A percentile compares a stretch with the other conserved stretches of the same genome.
Conservation (phyloP, 345 rosid genomes). For the Iberis pinnata region DNA sequence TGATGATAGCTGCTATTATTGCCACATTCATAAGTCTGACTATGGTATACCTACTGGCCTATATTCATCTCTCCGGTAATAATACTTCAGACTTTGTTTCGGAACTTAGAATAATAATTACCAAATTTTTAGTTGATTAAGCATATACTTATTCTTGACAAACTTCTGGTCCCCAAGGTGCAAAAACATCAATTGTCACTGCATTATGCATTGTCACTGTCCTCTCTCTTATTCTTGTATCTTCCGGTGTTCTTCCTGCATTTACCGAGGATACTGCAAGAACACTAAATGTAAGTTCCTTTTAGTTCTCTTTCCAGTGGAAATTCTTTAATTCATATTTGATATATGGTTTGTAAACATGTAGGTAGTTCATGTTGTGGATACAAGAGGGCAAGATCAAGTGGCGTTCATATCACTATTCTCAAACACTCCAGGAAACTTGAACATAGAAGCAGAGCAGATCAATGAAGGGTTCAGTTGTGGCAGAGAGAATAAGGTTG, state of each 20-base stretch:
- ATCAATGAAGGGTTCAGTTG: slow-evolving; percentile 68
- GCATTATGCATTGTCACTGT: slow-evolving; percentile 42
- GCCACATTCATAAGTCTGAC: slow-evolving; percentile 65
- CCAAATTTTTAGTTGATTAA: not conserved
- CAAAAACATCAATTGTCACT: slow-evolving; percentile 48
- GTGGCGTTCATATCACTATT: slow-evolving; percentile 53
- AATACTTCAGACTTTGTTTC: not conserved
- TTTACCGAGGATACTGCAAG: slow-evolving; percentile 71
- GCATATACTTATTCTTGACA: slow-evolving; percentile 1
- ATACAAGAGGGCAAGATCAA: slow-evolving; percentile 52
- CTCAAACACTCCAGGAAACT: slow-evolving; percentile 83
- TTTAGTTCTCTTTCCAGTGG: not conserved
- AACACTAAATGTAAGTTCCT: slow-evolving; percentile 71
- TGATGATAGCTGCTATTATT: slow-evolving; percentile 43
- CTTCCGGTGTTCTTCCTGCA: slow-evolving; percentile 59
- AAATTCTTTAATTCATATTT: slow-evolving; percentile 5
- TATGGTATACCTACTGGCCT: slow-evolving; percentile 71
- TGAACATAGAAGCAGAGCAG: slow-evolving; percentile 58
- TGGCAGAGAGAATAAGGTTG: slow-evolving; percentile 60
- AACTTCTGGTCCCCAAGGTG: slow-evolving; percentile 43
- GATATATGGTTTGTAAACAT: not conserved
- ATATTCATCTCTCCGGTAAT: slow-evolving; percentile 83
- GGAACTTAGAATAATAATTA: not conserved
- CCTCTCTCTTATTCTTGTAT: slow-evolving; percentile 48
- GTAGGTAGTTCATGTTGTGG: slow-evolving; percentile 89